A percentile compares a stretch with the other conserved stretches of the same genome.
These are phyloP conservation scores for Candida manassasensis DNA, from an alignment of 805 yeast genomes.

Conservation along the genomic window DNA sequence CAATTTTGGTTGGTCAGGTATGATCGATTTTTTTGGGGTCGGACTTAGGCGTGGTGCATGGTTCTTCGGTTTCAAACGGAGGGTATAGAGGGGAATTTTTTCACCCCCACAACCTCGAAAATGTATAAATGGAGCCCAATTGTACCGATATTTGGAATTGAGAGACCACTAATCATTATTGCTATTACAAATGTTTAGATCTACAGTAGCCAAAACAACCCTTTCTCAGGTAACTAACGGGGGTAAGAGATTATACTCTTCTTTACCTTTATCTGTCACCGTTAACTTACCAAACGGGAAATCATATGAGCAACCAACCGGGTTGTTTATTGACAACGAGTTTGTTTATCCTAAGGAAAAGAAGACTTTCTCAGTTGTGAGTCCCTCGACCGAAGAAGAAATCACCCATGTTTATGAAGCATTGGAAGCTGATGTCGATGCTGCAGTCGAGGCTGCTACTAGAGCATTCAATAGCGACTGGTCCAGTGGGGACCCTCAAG, in stretches of 20 bases:
- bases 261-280: conserved; percentile 35
- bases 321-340: conserved; percentile 84
- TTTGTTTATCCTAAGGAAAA: conserved; percentile 57
- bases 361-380: conserved; percentile 55
- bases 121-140: no score
- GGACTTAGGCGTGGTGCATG: no score
- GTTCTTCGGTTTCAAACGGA: no score
- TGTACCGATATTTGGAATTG: no score
- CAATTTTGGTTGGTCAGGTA: no score
- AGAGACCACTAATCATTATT: no score
- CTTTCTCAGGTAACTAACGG: neutral
- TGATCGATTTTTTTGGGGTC: no score
- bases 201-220: neutral
- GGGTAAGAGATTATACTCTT: conserved; percentile 2
- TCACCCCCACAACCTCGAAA: no score
- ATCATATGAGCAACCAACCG: conserved; percentile 75
- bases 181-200: conserved; percentile 1
- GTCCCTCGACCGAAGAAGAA: conserved; percentile 69
- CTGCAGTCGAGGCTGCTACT: conserved; percentile 82
- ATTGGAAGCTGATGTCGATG: conserved; percentile 69
- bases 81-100: no score
- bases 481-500: conserved; percentile 65
- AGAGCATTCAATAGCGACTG: conserved; percentile 68
- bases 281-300: conserved; percentile 69
- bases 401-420: conserved; percentile 72